Evolutionary conservation across 371 early-diverging fungal genomes (phyloP), one percentile per base, ranked within the genome.

Genomic region (Apophysomyces trapeziformis): DNA sequence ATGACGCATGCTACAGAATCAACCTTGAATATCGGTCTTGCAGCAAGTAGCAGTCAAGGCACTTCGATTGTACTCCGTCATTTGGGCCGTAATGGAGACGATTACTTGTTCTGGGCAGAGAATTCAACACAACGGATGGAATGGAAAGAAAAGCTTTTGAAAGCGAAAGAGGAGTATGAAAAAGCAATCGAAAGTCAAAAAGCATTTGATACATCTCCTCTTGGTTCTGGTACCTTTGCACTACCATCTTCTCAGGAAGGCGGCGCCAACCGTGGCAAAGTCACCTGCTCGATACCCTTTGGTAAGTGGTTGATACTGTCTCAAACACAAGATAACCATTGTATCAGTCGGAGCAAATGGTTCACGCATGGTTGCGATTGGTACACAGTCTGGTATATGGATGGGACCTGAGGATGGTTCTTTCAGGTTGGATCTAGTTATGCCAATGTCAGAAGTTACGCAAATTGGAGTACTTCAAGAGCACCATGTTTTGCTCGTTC

Each of bases 61-160:
- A 21, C 57, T 36, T 70, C 78, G 35, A 57, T 79, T 12, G 16
- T 71, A 37, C 21, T 78, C 6, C 70, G 70, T 11, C 93, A 93
- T 59, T 79, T 96, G 12, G 96, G 96, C 14, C 86, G 92, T 6
- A 69, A 79, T n/a, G 93, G 93, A 12, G 87, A 84, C 14, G 70
- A 86, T 38, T 79, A 90, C 70, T 79, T 91, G 0, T 72, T 97
- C 45, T 87, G 90, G 61, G 92, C 93, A 5, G 83, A 86, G 16
- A 89, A 84, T 50, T 76, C 87, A n/a, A 87, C 90, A 0, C 90
- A 89, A 39, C 88, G 93, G 36, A 74, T 84, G 60, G 83, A 91
- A 43, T 97, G 97, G 97, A 83, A 90, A 63, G 92, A 94, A 63
- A 88, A 89, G 65, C 89, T 96, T 21, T 80, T 87, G 56, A 84